Conservation (phyloP, 352 stramenopile genomes). For the Globisporangium cylindrosporum region DNA sequence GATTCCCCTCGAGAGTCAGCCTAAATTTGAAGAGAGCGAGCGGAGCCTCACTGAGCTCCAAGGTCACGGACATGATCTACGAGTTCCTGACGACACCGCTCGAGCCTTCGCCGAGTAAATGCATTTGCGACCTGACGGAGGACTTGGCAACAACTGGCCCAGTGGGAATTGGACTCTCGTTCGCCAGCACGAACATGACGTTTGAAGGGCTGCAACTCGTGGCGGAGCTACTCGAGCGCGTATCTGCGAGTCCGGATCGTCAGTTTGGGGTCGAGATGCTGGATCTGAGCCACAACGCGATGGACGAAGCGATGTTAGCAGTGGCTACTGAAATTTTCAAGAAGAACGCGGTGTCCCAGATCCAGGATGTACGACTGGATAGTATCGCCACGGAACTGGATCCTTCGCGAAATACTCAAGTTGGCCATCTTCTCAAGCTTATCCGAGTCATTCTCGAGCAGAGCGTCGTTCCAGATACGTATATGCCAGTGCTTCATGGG, state of each 20-base stretch:
- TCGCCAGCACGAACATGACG: background rate
- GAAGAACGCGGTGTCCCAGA: background rate
- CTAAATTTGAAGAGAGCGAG: background rate
- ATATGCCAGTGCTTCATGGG: background rate
- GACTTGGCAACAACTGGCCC: background rate
- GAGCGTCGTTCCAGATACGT: background rate
- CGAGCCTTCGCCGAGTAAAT: background rate
- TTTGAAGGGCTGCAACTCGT: background rate
- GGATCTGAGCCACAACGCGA: background rate
- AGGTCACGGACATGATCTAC: background rate
- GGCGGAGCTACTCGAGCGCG: background rate
- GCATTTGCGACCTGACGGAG: background rate
- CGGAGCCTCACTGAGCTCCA: background rate
- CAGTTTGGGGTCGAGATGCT: background rate
- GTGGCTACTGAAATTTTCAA: background rate
- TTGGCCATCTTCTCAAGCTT: background rate
- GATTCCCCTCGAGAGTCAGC: background rate
- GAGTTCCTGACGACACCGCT: background rate
- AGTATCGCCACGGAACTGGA: background rate
- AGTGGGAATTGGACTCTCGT: background rate
- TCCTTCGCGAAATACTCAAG: background rate
- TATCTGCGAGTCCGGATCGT: background rate
- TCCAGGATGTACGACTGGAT: background rate
- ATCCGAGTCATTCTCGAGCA: background rate
- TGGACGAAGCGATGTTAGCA: background rate